Conservation (phyloP, 2,329 filamentous ascomycete species). For the Fusarium buxicola region DNA sequence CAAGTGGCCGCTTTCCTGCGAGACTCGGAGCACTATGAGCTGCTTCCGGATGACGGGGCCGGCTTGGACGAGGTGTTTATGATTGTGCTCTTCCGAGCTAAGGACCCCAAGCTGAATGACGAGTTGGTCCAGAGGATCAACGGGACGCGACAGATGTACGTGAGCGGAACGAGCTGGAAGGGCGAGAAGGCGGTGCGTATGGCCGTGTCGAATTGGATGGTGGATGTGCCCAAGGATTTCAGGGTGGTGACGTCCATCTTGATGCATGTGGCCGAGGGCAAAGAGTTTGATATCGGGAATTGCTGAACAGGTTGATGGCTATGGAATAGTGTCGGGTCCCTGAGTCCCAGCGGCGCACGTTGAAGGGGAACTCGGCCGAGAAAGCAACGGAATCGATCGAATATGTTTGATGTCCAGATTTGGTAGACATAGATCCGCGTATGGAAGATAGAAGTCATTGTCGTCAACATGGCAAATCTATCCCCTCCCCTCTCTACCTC, state of each 20-base stretch:
- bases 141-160: conserved; percentile 77
- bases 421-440: neutral
- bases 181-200: conserved; percentile 81
- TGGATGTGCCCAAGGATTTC: conserved; percentile 75
- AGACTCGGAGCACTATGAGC: conserved; percentile 71
- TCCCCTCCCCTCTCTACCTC: conserved; percentile 24
- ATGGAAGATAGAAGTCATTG: conserved; percentile 15
- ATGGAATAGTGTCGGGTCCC: neutral
- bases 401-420: too few relatives aligned
- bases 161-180: conserved; percentile 84
- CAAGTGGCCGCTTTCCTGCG: conserved; percentile 73
- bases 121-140: conserved; percentile 80
- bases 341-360: neutral
- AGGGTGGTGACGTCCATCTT: conserved; percentile 74
- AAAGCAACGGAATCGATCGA: too few relatives aligned
- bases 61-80: conserved; percentile 66
- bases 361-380: neutral
- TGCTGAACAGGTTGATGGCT: neutral
- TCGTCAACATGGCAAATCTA: neutral
- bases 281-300: conserved; percentile 44
- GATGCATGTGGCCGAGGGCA: conserved; percentile 56
- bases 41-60: conserved; percentile 66
- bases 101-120: conserved; percentile 69
- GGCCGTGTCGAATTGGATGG: conserved; percentile 87
- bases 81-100: conserved; percentile 82